Percentiles rank a stretch among this genome's conserved stretches.
Evolutionary conservation across 2,329 filamentous ascomycete genomes (phyloP).

Genomic region (Massarina eburnea): DNA sequence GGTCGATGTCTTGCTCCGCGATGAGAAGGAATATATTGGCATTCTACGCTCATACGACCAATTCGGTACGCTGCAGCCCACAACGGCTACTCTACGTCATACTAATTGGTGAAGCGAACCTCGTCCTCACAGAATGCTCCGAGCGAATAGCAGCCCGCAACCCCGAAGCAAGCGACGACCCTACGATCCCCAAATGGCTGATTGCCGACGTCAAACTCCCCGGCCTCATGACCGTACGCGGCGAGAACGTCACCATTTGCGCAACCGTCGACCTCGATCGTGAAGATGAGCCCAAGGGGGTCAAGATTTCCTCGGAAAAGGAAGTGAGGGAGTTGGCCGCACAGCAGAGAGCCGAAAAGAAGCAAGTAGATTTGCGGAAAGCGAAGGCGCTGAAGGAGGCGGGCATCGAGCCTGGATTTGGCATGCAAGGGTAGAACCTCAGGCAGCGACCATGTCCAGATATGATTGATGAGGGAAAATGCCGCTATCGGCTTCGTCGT

Average conservation of each 20-base stretch:
- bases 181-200: conserved; percentile 47
- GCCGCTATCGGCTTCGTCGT: neutral
- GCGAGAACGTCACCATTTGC: conserved; percentile 94
- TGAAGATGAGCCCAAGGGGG: conserved; percentile 84
- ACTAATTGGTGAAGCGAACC: conserved; percentile 67
- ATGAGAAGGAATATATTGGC: conserved; percentile 91
- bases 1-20: conserved; percentile 84
- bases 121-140: conserved; percentile 89
- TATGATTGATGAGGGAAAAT: conserved; percentile 3
- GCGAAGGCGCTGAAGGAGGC: conserved; percentile 63
- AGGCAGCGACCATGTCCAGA: conserved; percentile 2
- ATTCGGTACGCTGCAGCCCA: conserved; percentile 68
- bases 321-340: conserved; percentile 72
- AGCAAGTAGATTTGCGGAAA: conserved; percentile 50
- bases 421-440: conserved; percentile 70
- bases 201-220: conserved; percentile 84
- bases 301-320: conserved; percentile 66
- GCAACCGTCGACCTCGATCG: conserved; percentile 97
- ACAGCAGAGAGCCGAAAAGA: conserved; percentile 74
- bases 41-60: conserved; percentile 96
- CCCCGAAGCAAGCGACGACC: conserved; percentile 27
- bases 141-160: conserved; percentile 79
- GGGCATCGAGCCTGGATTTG: conserved; percentile 67
- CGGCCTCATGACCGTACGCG: conserved; percentile 87
- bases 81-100: neutral